Conservation (phyloP, 192 early-diverging fungal species). For the Coemansia sp. region DNA sequence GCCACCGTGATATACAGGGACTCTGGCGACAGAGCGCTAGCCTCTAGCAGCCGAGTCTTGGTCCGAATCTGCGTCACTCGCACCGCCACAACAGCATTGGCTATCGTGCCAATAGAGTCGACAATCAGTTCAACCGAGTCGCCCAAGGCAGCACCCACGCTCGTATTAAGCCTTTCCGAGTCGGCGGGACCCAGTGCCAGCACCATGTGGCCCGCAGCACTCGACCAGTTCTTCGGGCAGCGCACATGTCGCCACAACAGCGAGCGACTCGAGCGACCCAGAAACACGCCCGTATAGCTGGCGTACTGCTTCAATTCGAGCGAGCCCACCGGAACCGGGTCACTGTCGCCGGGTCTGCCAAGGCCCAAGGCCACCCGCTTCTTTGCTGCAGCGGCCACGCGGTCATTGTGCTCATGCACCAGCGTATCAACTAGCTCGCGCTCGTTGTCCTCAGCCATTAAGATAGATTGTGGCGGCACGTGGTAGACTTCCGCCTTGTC, state of each 20-base stretch:
- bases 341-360: neutral
- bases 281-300: constrained; percentile 22
- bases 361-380: neutral
- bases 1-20: constrained; percentile 39
- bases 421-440: constrained; percentile 27
- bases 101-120: constrained; percentile 32
- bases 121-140: constrained; percentile 36
- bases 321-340: constrained; percentile 25
- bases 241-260: constrained; percentile 27
- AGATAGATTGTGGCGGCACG: constrained; percentile 44
- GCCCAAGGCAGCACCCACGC: constrained; percentile 25
- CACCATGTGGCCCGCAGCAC: constrained; percentile 28
- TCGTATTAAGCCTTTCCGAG: constrained; percentile 9
- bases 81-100: constrained; percentile 27
- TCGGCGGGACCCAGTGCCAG: constrained; percentile 9
- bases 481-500: constrained; percentile 30
- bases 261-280: constrained; percentile 11
- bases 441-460: constrained; percentile 42
- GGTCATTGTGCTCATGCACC: constrained; percentile 42
- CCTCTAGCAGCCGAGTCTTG: neutral
- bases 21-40: neutral
- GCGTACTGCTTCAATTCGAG: constrained; percentile 15
- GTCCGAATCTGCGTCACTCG: constrained; percentile 19
- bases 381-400: constrained; percentile 3
- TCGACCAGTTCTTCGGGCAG: constrained; percentile 26